Evolutionary conservation across 148 eudicot genomes (phyloP), one percentile per base, ranked within the genome.

Genomic region (Euryodendron excelsum): DNA sequence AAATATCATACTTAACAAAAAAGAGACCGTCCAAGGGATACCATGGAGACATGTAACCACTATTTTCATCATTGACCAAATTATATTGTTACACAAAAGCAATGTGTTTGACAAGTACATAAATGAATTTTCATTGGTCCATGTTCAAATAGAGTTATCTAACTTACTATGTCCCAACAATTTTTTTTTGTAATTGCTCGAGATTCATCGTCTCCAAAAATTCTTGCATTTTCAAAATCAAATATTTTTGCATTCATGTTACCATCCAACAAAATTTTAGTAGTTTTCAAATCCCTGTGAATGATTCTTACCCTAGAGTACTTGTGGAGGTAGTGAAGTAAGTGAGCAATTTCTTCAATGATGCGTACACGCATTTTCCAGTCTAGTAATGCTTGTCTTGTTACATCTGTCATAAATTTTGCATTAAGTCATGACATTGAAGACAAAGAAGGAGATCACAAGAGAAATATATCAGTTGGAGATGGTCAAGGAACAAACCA

Each of bases 1-100:
- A 73, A 41, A 74, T 47, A 74, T 74, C 67, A 34, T 64, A 73
- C 15, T 73, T 73, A 37, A 20, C n/a, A 4, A 64, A 73, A 12
- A 55, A 73, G 14, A 73, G 28, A 9, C 64, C 45, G 18, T 36
- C 30, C 47, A 33, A 31, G 3, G 58, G 59, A 20, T 55, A 69
- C 33, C 44, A 55, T 1, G 73, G 73, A 28, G 73, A 69, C 73
- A 50, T 72, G 34, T 72, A 50, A 34, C 76, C n/a, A 6, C 21
- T 52, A 3, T 39, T 39, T 39, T 39, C 44, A 39, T 39, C 44
- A 39, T 39, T 39, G 7, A 39, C 4, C 0, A 39, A 39, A 39
- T 9, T 39, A 39, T 39, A 39, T 39, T 39, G 44, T 39, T 39
- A 39, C 7, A 39, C 5, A 39, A 39, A 39, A 4, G 0, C 8